Base-by-base conservation (phyloP, 768 basidiomycete species). In the Collybia nuda region DNA sequence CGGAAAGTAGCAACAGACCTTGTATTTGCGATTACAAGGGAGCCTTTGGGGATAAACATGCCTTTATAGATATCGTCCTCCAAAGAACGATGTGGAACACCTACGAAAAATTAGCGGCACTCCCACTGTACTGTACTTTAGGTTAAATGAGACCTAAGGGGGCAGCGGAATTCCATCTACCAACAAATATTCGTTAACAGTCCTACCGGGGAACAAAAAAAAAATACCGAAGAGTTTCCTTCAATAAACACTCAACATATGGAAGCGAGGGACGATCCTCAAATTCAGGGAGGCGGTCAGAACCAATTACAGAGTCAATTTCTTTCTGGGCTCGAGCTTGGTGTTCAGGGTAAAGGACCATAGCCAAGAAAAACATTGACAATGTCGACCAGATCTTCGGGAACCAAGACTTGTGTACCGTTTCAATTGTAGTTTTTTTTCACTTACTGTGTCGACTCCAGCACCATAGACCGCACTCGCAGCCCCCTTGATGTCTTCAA, bases 311-410 rank as follows among this genome's bases (percentile, higher is more conserved):
- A 1, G 48, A 37, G 53, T 78, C 75, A 9, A 79, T 64, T 56
- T 78, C 75, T 1, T 61, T 61, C 47, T 74, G 77, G 0, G 73
- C 75, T 28, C 58, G 64, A 7, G 43, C 48, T 47, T 71, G 71
- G 6, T 64, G 58, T 7, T 67, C 62, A 0, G 75, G 76, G 52
- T 73, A 55, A 7, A 64, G 50, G 11, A 69, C 59, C 71, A 78
- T 73, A 3, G 69, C 68, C 14, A 74, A 62, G 38, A 77, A 50
- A 51, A 76, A 73, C 1, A 62, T 54, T 6, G 55, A 56, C 1
- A 73, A 36, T 0, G 65, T 54, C 1, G 68, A 59, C 21, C 59
- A 64, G 70, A 17, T 4, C 14, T 1, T n/a, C 44, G 29, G 46
- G n/a, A n/a, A 3, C 17, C 2, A 29, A 35, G 6, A 22, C 32